Evolutionary conservation across 352 stramenopile genomes (phyloP), one percentile per base, ranked within the genome.

Genomic region (Phytophthora cajani): DNA sequence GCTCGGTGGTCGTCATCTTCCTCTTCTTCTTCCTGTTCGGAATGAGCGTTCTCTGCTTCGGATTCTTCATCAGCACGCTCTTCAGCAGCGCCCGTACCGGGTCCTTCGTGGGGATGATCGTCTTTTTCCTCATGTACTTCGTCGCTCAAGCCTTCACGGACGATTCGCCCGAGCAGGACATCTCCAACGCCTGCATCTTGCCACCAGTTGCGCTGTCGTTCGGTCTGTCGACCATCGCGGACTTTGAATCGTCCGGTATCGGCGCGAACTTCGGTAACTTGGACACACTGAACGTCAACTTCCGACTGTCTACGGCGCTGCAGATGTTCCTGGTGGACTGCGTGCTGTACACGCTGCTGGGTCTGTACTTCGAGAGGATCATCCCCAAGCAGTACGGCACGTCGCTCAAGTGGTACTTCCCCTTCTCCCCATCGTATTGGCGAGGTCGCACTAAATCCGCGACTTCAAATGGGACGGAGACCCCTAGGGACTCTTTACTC

Each of bases 121-220:
- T 88, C 25, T 97, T 98, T 61, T 97, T 91, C 74, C 90, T 97
- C 72, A 89, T 97, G 80, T 86, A 97, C 61, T 94, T 94, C 51
- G 88, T 96, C 19, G 88, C 79, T 5, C 78, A 73, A 17, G 78
- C 64, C 2, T 87, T 90, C 46, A 83, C 70, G 11, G 56, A 67
- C 2, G 68, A 72, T 3, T 78, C 84, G 1, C 73, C 71, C 5
- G 74, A 80, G 36, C 36, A 62, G 19, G 68, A 75, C 46, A 94
- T 95, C 68, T 71, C 77, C 2, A 62, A 77, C 1, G 83, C 74
- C 0, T 93, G 77, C 27, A 62, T 97, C 0, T 55, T 96, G 14
- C 67, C 87, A 19, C 86, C 86, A 2, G 82, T 93, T 16, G 89
- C 90, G 6, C 78, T 97, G 14, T 59, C 85, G 0, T 93, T 97